Base-by-base conservation (phyloP, 495 filamentous ascomycete species). In the Chlorociboria aeruginascens region DNA sequence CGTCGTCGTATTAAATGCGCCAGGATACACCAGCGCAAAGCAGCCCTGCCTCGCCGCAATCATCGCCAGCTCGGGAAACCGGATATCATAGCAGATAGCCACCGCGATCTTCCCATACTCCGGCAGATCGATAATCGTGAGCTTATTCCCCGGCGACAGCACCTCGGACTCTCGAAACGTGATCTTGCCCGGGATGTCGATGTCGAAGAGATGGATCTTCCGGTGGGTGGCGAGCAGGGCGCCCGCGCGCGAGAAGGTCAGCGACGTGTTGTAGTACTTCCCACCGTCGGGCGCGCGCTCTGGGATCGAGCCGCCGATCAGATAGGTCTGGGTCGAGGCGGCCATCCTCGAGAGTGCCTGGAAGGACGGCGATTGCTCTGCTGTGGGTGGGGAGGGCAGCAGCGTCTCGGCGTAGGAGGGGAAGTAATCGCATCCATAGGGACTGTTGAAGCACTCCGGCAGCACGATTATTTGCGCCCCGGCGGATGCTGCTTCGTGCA, bases 191-290 rank as follows among this genome's bases (percentile, higher is more conserved):
- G 92, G 92, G 57, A 99, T 99, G 62, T 90, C 83, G 57, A 99
- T 99, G 68, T 99, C 92, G 68, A 99, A 99, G n/a, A 99, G 73
- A 62, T 99, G 92, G 14, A 92, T 77, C 64, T 99, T 99, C 51
- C 92, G 79, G 61, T 99, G 89, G 2, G 78, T 85, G 3, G 81
- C 86, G 8, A 97, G 72, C n/a, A 96, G 69, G 8, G 71, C 61
- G 0, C 92, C 92, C 1, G 73, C 55, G 0, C 89, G 88, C 10
- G 69, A 73, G 65, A 98, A 98, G 1, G 83, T 79, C 31, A 98
- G 72, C 7, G 74, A 82, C 8, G 92, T 96, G 65, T 98, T 98
- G 71, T 90, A 94, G 66, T 89, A 86, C 56, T 85, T 89, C 41
- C 82, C 75, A 6, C 53, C 58, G 28, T 36, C 51, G 45, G 38